phyloP scores from a whole-genome alignment of 257 asterid species.

The Solanum megistacrolobum region DNA sequence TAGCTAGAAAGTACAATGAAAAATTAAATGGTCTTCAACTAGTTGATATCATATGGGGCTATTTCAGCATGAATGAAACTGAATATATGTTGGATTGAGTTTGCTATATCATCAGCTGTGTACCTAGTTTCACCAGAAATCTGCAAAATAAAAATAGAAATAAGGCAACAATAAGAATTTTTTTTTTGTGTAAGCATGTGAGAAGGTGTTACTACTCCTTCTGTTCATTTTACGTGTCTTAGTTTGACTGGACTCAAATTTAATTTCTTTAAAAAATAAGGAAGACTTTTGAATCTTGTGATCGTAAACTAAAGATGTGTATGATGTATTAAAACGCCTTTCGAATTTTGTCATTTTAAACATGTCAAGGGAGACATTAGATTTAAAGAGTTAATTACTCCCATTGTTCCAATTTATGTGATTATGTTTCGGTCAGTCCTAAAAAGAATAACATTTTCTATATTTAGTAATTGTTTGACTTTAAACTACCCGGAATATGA shows the following conservation, averaged over 20 bases:
- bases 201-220: not conserved
- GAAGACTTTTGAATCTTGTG: not conserved
- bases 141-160: slow-evolving; percentile 27
- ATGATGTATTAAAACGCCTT: not conserved
- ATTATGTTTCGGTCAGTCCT: not conserved
- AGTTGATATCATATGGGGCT: slow-evolving; percentile 21
- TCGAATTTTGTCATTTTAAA: not conserved
- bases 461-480: not conserved
- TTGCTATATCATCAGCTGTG: slow-evolving; percentile 86
- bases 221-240: not conserved
- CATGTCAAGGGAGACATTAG: not conserved
- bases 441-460: not conserved
- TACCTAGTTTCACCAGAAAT: slow-evolving; percentile 60
- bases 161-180: not conserved
- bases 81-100: slow-evolving; percentile 82
- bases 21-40: not conserved
- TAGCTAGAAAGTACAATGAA: not conserved
- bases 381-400: not conserved
- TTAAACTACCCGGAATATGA: not conserved
- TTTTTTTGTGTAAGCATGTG: not conserved
- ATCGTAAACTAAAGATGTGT: not conserved
- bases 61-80: slow-evolving; percentile 67
- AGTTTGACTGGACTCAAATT: not conserved
- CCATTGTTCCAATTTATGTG: rapidly evolving
- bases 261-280: not conserved